A percentile compares a stretch with the other conserved stretches of the same genome.
phyloP scores from a whole-genome alignment of 495 filamentous ascomycete species.

The Chaetomium fimeti region DNA sequence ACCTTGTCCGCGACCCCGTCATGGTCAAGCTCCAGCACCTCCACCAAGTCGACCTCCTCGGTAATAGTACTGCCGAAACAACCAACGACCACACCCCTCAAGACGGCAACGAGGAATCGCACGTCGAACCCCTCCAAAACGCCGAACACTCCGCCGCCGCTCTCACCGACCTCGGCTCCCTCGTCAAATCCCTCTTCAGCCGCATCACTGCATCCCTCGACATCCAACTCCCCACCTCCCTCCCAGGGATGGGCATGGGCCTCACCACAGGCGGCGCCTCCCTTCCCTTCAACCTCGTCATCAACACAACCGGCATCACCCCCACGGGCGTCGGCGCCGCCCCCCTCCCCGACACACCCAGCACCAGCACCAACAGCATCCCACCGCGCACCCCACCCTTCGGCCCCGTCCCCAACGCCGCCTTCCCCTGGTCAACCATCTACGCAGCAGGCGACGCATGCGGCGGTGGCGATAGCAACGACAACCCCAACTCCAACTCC shows the following conservation, averaged over 20 bases:
- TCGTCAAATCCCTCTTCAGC: constrained; percentile 43
- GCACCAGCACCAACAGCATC: constrained; percentile 41
- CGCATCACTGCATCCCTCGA: constrained; percentile 35
- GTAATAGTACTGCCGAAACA: constrained; percentile 31
- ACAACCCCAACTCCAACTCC: constrained; percentile 52
- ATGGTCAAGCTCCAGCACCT: constrained; percentile 64
- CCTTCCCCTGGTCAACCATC: constrained; percentile 64
- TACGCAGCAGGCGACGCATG: constrained; percentile 59
- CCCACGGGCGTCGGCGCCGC: constrained; percentile 74
- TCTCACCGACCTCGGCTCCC: constrained; percentile 30
- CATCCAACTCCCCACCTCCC: constrained; percentile 22
- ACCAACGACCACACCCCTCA: neutral
- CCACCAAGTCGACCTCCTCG: constrained; percentile 52
- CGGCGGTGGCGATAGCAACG: too few species aligned
- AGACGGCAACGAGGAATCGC: constrained; percentile 1
- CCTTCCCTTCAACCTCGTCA: constrained; percentile 30
- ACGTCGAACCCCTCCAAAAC: constrained; percentile 9
- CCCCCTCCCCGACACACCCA: constrained; percentile 62
- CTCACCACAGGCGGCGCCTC: neutral
- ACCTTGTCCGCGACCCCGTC: constrained; percentile 66
- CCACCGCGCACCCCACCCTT: constrained; percentile 44
- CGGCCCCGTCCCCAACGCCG: constrained; percentile 28
- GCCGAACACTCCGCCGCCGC: constrained; percentile 7
- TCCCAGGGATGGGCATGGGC: constrained; percentile 1
- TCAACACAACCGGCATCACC: constrained; percentile 61